Percentiles rank a stretch among this genome's conserved stretches.
Evolutionary conservation across 495 filamentous ascomycete genomes (phyloP).

Genomic region (Haplographium delicatum): DNA sequence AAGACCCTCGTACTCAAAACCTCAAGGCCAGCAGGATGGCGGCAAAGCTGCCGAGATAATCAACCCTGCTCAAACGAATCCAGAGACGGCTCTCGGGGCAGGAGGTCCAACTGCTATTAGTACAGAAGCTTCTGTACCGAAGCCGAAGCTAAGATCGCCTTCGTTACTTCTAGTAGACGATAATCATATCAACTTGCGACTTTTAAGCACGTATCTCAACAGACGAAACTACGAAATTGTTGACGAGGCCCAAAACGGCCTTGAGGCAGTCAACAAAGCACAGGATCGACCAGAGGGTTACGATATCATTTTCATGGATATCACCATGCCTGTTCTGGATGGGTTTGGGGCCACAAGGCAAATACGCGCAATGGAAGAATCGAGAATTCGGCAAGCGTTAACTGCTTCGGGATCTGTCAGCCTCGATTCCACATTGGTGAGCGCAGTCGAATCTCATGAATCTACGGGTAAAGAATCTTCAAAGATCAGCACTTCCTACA

Average conservation of each 20-base stretch:
- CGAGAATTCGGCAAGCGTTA: not conserved
- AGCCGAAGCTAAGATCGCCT: constrained; percentile 6
- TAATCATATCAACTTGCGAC: constrained; percentile 65
- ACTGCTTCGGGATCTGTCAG: not conserved
- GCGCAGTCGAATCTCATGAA: not conserved
- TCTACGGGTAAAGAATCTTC: not conserved
- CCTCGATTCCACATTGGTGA: too few species aligned
- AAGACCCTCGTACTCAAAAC: not conserved
- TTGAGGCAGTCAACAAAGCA: constrained; percentile 21
- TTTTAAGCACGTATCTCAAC: constrained; percentile 56
- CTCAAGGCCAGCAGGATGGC: not conserved
- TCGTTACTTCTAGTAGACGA: constrained; percentile 65
- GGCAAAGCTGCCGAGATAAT: not conserved
- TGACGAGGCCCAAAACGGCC: constrained; percentile 22
- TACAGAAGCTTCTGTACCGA: not conserved
- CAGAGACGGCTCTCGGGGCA: not conserved
- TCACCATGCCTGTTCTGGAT: constrained; percentile 71
- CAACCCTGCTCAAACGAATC: not conserved
- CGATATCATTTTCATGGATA: constrained; percentile 37
- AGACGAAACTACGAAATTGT: constrained; percentile 25
- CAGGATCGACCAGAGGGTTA: constrained; percentile 13
- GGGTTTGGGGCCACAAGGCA: constrained; percentile 57
- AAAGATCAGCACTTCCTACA: not conserved
- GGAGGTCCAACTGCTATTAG: not conserved
- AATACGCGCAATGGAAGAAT: constrained; percentile 55